Evolutionary conservation across 1,284 basidiomycete species (phyloP).

Genomic region (Xerocomus minutiporus): DNA sequence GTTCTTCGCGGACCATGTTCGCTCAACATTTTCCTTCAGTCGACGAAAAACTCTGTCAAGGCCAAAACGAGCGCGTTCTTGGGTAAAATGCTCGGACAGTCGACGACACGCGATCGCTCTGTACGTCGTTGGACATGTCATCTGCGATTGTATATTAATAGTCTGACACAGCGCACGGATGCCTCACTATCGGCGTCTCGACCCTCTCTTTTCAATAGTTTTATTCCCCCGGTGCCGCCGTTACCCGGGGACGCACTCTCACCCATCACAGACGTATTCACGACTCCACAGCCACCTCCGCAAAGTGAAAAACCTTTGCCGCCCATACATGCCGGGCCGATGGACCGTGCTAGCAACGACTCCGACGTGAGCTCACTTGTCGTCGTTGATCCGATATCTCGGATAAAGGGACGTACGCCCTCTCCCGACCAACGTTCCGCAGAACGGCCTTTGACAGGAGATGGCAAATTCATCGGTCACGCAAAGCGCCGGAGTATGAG

Average conservation of each 20-base stretch:
- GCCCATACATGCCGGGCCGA: slow-evolving; percentile 41
- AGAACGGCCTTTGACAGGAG: slow-evolving; percentile 25
- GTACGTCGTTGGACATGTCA: slow-evolving; percentile 41
- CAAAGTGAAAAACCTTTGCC: slow-evolving; percentile 56
- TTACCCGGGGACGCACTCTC: slow-evolving; percentile 48
- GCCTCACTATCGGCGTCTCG: slow-evolving; percentile 22
- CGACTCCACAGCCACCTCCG: slow-evolving; percentile 32
- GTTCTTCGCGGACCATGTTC: neutral
- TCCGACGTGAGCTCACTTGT: slow-evolving; percentile 52
- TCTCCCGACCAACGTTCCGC: slow-evolving; percentile 22
- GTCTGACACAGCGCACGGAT: slow-evolving; percentile 42
- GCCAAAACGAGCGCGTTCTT: slow-evolving; percentile 73
- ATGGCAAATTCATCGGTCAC: slow-evolving; percentile 28
- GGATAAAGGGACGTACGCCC: slow-evolving; percentile 24
- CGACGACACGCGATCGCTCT: slow-evolving; percentile 60
- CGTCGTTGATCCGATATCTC: slow-evolving; percentile 47
- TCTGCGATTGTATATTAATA: slow-evolving; percentile 13
- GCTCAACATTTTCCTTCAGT: slow-evolving; percentile 29
- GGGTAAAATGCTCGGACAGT: slow-evolving; percentile 69
- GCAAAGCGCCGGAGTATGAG: slow-evolving; percentile 71
- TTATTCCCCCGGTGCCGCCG: slow-evolving; percentile 69
- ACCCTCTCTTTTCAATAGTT: slow-evolving; percentile 43
- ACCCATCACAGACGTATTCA: slow-evolving; percentile 52
- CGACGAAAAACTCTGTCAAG: slow-evolving; percentile 58
- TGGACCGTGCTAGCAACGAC: slow-evolving; percentile 39